phyloP scores from a whole-genome alignment of 495 filamentous ascomycete species.

The Cetradonia linearis region DNA sequence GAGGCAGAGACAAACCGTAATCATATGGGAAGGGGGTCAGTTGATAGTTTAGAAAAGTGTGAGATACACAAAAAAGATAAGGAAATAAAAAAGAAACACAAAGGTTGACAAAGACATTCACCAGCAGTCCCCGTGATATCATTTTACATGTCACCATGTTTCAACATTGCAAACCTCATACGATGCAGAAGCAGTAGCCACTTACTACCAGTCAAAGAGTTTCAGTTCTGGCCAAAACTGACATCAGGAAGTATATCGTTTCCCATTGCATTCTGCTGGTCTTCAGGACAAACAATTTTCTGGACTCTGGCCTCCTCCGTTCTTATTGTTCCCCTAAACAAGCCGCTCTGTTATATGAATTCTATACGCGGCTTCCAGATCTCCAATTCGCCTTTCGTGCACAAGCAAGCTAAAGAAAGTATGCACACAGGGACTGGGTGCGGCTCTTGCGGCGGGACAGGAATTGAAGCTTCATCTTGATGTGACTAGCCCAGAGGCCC shows the following conservation, averaged over 20 bases:
- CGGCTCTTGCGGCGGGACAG: not conserved
- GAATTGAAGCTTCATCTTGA: not conserved
- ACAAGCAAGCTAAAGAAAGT: not conserved
- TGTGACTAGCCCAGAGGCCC: not conserved
- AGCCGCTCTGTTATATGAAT: not conserved
- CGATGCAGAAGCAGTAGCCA: not conserved
- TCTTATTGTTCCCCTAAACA: not conserved
- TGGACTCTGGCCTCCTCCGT: not conserved
- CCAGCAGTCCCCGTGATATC: not conserved
- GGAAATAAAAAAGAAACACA: too few species aligned
- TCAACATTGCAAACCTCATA: not conserved
- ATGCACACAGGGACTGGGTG: not conserved
- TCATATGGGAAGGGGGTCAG: not conserved
- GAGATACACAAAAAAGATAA: not conserved
- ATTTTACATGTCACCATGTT: not conserved
- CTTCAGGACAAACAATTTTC: not conserved
- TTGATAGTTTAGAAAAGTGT: slow-evolving; percentile 5
- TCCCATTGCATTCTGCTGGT: not conserved
- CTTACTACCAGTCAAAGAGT: not conserved
- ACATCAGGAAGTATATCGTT: not conserved
- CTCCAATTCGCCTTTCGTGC: not conserved
- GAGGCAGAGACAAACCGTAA: not conserved
- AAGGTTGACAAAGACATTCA: not conserved
- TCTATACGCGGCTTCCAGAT: not conserved
- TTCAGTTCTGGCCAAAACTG: not conserved